Base-by-base conservation (phyloP, 1,284 basidiomycete genomes). In the Ceraceosorus bombacis region DNA sequence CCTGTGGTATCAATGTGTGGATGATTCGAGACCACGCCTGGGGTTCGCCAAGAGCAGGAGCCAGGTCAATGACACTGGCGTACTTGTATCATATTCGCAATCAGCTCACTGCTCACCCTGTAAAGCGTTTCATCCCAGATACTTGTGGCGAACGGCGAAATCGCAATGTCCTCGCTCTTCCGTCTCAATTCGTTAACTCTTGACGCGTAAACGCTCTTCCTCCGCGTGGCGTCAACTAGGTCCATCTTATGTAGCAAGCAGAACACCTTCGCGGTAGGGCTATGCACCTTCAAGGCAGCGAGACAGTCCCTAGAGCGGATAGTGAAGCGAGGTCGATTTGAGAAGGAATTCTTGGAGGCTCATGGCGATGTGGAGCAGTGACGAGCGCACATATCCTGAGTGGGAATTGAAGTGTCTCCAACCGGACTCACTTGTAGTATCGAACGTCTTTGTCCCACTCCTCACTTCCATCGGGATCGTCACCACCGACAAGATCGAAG, bases 11-110 rank as follows among this genome's bases (percentile, higher is more conserved):
- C 64, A 97, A 83, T 8, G 90, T 91, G 73, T 96, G 91, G 6
- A 99, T 91, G 67, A 99, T 95, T 64, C 86, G 86, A 37, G 95
- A 97, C 95, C 94, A 98, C 8, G 95, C 94, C 89, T 96, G 41
- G 27, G 27, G 27, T 27, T 27, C 27, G 27, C 27, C 6, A n/a
- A 10, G 40, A 66, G 40, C 51, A 15, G 37, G 53, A 1, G 4
- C 9, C 27, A 41, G 27, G 27, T 27, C 27, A 27, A 27, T 27
- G 27, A 27, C 27, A 27, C 27, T 27, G 27, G 27, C 27, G 27
- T 27, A 27, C 27, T 27, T 27, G 27, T 27, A 27, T 27, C 3
- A 27, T 27, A 1, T 27, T 27, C 27, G 27, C 27, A 27, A 27
- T 3, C 27, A 27, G 27, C 27, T 27, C 27, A 27, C 27, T 27